These are phyloP conservation scores for Fusarium sp. DNA, from an alignment of 2,329 filamentous ascomycete genomes.

Conservation along the genomic window DNA sequence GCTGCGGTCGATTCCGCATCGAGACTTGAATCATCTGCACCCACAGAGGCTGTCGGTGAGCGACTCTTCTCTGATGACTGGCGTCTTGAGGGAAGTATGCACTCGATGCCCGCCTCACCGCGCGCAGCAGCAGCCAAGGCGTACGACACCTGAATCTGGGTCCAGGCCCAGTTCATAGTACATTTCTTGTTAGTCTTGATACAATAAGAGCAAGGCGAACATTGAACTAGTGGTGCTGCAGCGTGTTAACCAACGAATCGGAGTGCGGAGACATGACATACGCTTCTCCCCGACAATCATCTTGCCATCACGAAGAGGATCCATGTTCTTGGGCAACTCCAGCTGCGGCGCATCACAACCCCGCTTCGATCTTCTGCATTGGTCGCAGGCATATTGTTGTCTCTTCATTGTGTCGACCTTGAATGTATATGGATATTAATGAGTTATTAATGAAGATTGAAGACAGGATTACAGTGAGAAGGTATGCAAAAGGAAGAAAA, in stretches of 20 bases:
- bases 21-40: background rate
- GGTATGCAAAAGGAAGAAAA: background rate
- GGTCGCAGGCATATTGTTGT: constrained; percentile 28
- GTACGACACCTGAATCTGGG: constrained; percentile 12
- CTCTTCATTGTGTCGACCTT: constrained; percentile 13
- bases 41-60: background rate
- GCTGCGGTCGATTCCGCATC: constrained; percentile 3
- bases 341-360: constrained; percentile 25
- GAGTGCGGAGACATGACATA: background rate
- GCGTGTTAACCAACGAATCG: background rate
- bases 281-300: constrained; percentile 30
- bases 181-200: constrained; percentile 48
- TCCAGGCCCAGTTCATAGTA: constrained; percentile 47
- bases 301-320: constrained; percentile 11
- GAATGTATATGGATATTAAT: too few species aligned
- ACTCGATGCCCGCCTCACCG: constrained; percentile 15
- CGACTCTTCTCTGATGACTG: background rate
- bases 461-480: background rate
- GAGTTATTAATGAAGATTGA: background rate
- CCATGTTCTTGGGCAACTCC: constrained; percentile 9
- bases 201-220: constrained; percentile 47
- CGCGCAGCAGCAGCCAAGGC: constrained; percentile 14
- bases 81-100: constrained; percentile 2
- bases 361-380: constrained; percentile 26
- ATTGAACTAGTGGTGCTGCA: constrained; percentile 8